A percentile compares a stretch with the other conserved stretches of the same genome.
Conservation (phyloP, 2,329 filamentous ascomycete species). For the Elsinoe ampelina region DNA sequence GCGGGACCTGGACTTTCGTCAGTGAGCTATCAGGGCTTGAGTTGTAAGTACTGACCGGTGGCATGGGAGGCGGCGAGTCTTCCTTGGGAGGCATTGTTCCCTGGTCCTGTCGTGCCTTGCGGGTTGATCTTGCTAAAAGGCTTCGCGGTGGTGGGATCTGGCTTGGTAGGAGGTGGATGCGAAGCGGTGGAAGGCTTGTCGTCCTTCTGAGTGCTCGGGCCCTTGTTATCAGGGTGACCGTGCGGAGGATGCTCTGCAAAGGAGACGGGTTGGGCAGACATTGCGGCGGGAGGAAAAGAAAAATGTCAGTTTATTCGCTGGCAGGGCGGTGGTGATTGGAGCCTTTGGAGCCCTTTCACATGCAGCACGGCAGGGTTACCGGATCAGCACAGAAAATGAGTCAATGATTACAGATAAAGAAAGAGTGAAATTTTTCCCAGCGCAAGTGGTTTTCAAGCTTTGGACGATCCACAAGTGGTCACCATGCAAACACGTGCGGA, state of each 20-base stretch:
- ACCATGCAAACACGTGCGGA: constrained; percentile 4
- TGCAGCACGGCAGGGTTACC: constrained; percentile 9
- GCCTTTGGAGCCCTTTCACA: constrained; percentile 10
- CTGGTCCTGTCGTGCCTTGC: constrained; percentile 13
- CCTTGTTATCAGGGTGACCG: constrained; percentile 23
- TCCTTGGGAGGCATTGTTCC: constrained; percentile 37
- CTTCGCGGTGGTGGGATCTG: constrained; percentile 24
- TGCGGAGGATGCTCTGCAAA: constrained; percentile 21
- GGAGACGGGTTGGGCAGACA: constrained; percentile 23
- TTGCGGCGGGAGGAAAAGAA: constrained; percentile 16
- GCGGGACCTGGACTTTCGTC: constrained; percentile 23
- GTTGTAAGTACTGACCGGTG: constrained; percentile 27
- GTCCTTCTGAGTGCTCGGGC: constrained; percentile 20
- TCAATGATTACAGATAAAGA: constrained; percentile 11
- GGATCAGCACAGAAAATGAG: background rate
- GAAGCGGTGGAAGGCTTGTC: constrained; percentile 26
- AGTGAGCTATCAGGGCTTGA: background rate
- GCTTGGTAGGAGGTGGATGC: constrained; percentile 24
- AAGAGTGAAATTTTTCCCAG: background rate
- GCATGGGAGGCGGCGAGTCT: constrained; percentile 40
- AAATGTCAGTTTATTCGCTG: constrained; percentile 5
- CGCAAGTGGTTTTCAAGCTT: background rate
- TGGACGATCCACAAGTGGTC: constrained; percentile 3
- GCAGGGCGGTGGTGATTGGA: constrained; percentile 11
- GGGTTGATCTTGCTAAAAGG: constrained; percentile 18